These are phyloP conservation scores for Piper betle DNA, from an alignment of 164 flowering plant genomes.

Conservation along the genomic window DNA sequence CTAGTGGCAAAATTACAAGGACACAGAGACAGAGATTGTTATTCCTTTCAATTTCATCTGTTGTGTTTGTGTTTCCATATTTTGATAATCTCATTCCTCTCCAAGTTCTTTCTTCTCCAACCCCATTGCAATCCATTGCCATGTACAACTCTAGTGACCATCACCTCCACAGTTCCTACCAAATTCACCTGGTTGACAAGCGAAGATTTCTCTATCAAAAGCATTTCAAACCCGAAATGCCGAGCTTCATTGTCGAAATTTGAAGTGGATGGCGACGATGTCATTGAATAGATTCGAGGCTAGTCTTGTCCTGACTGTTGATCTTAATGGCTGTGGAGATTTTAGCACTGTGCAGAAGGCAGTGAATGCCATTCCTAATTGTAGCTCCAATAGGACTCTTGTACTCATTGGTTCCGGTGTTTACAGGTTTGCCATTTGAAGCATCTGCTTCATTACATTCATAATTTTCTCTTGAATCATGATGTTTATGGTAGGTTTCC, in stretches of 20 bases:
- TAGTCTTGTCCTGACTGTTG: conserved; percentile 46
- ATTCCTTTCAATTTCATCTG: conserved; percentile 34
- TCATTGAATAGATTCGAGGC: conserved; percentile 20
- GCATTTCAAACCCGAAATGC: conserved; percentile 1
- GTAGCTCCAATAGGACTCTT: conserved; percentile 33
- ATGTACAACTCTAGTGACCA: background rate
- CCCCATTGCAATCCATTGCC: background rate
- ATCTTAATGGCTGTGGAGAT: conserved; percentile 51
- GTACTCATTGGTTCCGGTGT: conserved; percentile 48
- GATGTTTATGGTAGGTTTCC: too few relatives aligned
- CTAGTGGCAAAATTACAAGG: background rate
- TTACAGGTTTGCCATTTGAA: conserved; percentile 38
- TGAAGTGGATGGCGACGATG: conserved; percentile 29
- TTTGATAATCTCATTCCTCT: conserved; percentile 15
- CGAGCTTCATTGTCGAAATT: conserved; percentile 18
- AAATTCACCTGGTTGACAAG: conserved; percentile 4
- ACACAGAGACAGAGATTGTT: background rate
- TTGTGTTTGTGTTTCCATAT: conserved; percentile 31
- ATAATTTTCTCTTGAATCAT: too few relatives aligned
- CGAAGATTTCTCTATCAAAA: too few relatives aligned
- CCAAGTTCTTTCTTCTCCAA: conserved; percentile 7
- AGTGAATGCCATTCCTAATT: conserved; percentile 52
- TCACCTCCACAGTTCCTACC: conserved; percentile 14
- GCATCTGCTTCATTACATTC: too few relatives aligned
- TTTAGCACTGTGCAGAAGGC: conserved; percentile 74